Evolutionary conservation across 2,329 filamentous ascomycete genomes (phyloP), one percentile per base, ranked within the genome.

Genomic region (Trichoderma sp.): DNA sequence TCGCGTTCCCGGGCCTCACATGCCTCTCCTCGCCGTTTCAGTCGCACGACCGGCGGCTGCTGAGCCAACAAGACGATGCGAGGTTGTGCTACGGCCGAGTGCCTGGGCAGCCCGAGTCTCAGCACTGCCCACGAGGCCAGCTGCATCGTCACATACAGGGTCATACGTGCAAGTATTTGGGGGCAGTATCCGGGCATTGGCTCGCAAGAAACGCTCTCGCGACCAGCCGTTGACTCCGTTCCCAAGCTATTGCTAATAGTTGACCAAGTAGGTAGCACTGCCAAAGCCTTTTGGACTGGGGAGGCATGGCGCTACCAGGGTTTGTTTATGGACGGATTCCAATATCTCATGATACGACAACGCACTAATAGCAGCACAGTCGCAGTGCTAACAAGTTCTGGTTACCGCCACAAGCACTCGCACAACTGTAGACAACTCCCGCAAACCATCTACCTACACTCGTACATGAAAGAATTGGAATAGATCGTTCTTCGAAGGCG

Each of bases 11-110:
- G 4, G 14, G 35, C 24, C 40, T 67, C 63, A 58, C 64, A 67
- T 67, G 64, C 64, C 33, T 67, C 64, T 47, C 52, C 40, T 55
- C 64, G 37, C 40, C 21, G 64, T 67, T 58, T 67, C 64, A 59
- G 64, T 67, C 64, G 55, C 55, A 67, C 64, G n/a, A 29, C 61
- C 55, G 64, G 64, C 64, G 55, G 64, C 40, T 67, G 64, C 24
- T 59, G 55, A 35, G 43, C 64, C 64, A 67, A 67, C 64, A 67
- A 59, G 27, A 49, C 55, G 24, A 33, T 29, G 40, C 6, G 37
- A 40, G 21, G 33, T 21, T 8, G 13, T 13, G 11, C 4, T 7
- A 11, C 31, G 57, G 11, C 57, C 27, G n/a, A 11, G 24, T 24
- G 33, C 35, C 14, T 59, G 57, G 14, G 13, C 57, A 59, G 13